Conservation (phyloP, 257 asterid species). For the Capsicum baccatum region DNA sequence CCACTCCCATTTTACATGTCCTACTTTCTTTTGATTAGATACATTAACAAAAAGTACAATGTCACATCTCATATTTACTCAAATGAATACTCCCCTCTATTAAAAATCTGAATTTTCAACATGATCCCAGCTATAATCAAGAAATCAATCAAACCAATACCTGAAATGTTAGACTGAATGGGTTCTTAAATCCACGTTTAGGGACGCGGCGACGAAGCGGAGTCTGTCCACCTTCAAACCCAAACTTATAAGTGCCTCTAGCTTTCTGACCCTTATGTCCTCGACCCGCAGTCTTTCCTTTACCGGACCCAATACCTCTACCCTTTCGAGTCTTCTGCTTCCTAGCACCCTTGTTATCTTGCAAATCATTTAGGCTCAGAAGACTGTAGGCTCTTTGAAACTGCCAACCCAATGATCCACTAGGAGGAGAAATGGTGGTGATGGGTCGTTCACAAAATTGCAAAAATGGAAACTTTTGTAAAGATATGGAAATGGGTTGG, state of each 20-base stretch:
- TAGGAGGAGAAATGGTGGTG: no score
- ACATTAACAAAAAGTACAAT: not conserved
- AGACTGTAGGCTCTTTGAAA: slow-evolving; percentile 62
- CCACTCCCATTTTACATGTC: not conserved
- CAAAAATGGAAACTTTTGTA: slow-evolving; percentile 13
- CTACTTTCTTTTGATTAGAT: not conserved
- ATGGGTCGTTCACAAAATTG: slow-evolving; percentile 35
- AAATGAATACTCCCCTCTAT: not conserved
- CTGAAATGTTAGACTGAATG: slow-evolving; percentile 88
- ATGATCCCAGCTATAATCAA: not conserved
- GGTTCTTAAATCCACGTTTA: slow-evolving; percentile 89
- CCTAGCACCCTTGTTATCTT: slow-evolving; percentile 81
- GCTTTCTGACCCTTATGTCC: slow-evolving; percentile 98
- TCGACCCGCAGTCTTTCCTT: slow-evolving; percentile 96
- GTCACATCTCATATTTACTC: not conserved
- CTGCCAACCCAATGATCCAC: slow-evolving; percentile 26
- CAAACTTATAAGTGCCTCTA: slow-evolving; percentile 82
- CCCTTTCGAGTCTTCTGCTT: slow-evolving; percentile 93
- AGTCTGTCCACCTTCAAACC: slow-evolving; percentile 98
- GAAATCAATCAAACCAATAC: slow-evolving; percentile 37
- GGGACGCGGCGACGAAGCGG: slow-evolving; percentile 94
- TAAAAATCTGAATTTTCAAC: slow-evolving; percentile 11
- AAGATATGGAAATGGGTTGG: slow-evolving; percentile 29
- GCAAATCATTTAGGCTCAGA: slow-evolving; percentile 79
- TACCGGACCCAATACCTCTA: slow-evolving; percentile 96